Evolutionary conservation across 345 rosid species (phyloP), one percentile per base, ranked within the genome.

Genomic region (Trapa bicornis): DNA sequence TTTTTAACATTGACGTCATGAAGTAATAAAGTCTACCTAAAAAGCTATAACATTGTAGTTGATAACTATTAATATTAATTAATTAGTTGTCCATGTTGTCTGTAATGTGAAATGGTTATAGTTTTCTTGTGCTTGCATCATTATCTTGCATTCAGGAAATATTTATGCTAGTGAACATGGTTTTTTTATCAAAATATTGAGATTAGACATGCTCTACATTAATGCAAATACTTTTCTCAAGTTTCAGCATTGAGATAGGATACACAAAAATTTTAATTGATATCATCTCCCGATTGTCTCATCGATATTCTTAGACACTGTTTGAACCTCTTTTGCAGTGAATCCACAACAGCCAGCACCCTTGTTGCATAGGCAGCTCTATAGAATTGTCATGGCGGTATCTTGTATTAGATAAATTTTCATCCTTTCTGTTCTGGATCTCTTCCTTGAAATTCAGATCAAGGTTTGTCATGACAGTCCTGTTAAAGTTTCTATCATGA

Each of bases 301-400:
- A 5, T 54, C 10, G 8, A 5, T 0, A 22, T 54, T 1, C 33
- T 54, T n/a, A 54, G 43, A 7, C 11, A 10, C 32, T 1, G 22
- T n/a, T 54, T n/a, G 11, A 16, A 22, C 60, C 60, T 68, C 38
- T 68, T 13, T 32, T 43, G 71, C 71, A 68, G 71, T 6, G 71
- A 91, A 73, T 89, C 84, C 39, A 75, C 89, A 61, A 87, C 89
- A 0, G 89, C 89, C 39, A 84, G 92, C 78, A 84, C 87, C 36
- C 86, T 85, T 9, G 87, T 87, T 71, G 89, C 89, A 45, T 87
- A 80, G 69, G 71, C 39, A 3, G 36, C 37, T 13, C 36, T 61
- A 8, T 60, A 11, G 17, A n/a, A 35, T 11, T 22, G 33, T 5
- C 7, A 5, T 4, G 60, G 60, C 17, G 33, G 60, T 54, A 54